Base-by-base conservation (phyloP, 139 green algal species). In the Haematococcus sp. region DNA sequence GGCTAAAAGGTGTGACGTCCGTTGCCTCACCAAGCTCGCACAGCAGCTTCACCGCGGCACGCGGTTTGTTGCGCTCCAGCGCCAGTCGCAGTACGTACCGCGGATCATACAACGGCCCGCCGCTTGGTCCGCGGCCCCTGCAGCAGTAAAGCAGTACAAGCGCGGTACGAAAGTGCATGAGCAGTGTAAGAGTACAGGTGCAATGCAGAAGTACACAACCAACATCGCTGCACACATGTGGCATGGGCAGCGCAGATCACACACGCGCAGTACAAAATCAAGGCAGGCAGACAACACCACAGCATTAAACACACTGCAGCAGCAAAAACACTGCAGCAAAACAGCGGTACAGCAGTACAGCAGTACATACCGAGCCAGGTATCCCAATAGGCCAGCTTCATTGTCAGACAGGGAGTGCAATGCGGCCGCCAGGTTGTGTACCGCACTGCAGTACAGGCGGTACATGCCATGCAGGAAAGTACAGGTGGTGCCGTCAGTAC, bases 41-140 rank as follows among this genome's bases (percentile, higher is more conserved):
- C 61, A 97, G 87, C 33, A 98, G 87, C 49, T 79, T 71, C 4
- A 98, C 91, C 44, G 75, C 93, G 17, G 93, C 93, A 25, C 88
- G 81, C 34, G 61, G 66, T 70, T 84, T 88, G 63, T 75, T 68
- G 17, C 82, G 74, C 73, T 91, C 84, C 7, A 82, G 70, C 1
- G 84, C 88, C 59, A 98, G 66, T 33, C 93, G 80, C 66, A 98
- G 86, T 16, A 94, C 94, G 44, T 89, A 91, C 71, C 94, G 88
- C 1, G 87, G 43, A 76, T 98, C 94, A 77, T 95, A 98, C 64
- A 91, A 77, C 30, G 93, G 88, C 7, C 61, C 27, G 16, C 61
- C 56, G 3, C 16, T 33, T 35, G 52, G 46, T 23, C 51, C 54
- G 27, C 66, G n/a, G 2, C 31, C 84, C 88, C 28, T 83, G 28